These are phyloP conservation scores for Pythium phragmiticola DNA, from an alignment of 352 stramenopile species.

Conservation along the genomic window DNA sequence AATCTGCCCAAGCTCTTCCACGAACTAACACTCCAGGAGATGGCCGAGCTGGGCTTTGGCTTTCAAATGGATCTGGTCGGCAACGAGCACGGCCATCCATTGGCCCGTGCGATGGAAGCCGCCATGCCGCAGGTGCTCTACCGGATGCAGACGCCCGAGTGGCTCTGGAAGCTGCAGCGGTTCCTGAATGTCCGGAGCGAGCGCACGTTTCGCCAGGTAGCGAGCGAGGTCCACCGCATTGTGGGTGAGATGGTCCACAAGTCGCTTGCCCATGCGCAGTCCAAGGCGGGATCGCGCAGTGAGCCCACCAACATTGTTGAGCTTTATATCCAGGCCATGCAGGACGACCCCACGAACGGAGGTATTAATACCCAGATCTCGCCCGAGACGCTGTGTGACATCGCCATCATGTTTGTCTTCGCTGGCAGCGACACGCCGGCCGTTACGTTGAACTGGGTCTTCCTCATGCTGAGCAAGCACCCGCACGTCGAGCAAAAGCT, in stretches of 20 bases:
- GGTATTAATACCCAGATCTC: conserved; percentile 11
- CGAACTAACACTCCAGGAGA: conserved; percentile 28
- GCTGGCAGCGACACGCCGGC: conserved; percentile 53
- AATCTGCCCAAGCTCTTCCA: conserved; percentile 23
- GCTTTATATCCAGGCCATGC: conserved; percentile 25
- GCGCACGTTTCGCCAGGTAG: conserved; percentile 8
- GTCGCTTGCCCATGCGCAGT: conserved; percentile 5
- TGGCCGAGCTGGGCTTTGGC: conserved; percentile 31
- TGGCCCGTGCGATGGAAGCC: no score
- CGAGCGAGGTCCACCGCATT: conserved; percentile 2
- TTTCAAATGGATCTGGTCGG: conserved; percentile 22
- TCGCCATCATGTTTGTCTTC: conserved; percentile 53
- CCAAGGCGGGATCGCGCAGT: background rate
- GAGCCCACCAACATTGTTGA: conserved; percentile 23
- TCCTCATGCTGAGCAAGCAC: conserved; percentile 41
- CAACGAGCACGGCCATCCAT: no score
- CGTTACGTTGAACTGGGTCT: conserved; percentile 43
- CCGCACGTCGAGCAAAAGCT: conserved; percentile 34
- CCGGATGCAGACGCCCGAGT: no score
- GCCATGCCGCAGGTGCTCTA: no score
- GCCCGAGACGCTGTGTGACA: conserved; percentile 37
- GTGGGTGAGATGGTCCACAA: conserved; percentile 21
- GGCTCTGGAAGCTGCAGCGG: conserved; percentile 24
- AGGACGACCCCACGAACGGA: conserved; percentile 12
- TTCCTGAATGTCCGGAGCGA: conserved; percentile 20